Percentiles rank a stretch among this genome's conserved stretches.
Evolutionary conservation across 2,329 filamentous ascomycete genomes (phyloP).

Genomic region (Atkinsonella hypoxylon): DNA sequence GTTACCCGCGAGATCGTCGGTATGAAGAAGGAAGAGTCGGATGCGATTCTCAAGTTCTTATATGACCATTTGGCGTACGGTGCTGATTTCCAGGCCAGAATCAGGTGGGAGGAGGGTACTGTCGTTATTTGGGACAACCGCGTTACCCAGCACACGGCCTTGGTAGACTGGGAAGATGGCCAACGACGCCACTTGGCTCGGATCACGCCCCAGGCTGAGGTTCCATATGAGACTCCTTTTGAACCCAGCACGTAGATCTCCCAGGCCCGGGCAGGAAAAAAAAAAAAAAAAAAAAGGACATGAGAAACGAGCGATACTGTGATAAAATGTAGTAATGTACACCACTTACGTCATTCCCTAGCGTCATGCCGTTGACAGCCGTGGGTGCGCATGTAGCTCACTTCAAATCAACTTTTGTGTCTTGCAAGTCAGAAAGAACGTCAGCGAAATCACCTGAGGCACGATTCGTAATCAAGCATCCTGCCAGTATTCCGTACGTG

Average conservation of each 20-base stretch:
- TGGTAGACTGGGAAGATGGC: slow-evolving; percentile 72
- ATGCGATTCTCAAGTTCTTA: slow-evolving; percentile 60
- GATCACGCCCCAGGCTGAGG: slow-evolving; percentile 73
- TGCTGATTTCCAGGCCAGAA: slow-evolving; percentile 57
- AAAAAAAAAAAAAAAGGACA: background rate
- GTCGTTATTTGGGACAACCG: slow-evolving; percentile 84
- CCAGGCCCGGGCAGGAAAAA: background rate
- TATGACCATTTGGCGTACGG: slow-evolving; percentile 40
- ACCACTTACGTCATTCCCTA: background rate
- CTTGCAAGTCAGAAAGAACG: too few relatives aligned
- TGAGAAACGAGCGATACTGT: background rate
- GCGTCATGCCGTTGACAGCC: background rate
- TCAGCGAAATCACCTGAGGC: too few relatives aligned
- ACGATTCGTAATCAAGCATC: too few relatives aligned
- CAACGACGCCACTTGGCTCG: slow-evolving; percentile 68
- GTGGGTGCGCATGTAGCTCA: too few relatives aligned
- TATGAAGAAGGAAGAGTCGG: slow-evolving; percentile 77
- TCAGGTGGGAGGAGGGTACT: slow-evolving; percentile 69
- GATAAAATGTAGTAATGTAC: background rate
- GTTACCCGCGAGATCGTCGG: slow-evolving; percentile 73
- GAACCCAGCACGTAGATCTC: slow-evolving; percentile 2
- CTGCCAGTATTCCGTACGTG: too few relatives aligned
- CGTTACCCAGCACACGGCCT: slow-evolving; percentile 64
- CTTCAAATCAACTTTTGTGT: too few relatives aligned
- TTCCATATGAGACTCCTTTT: slow-evolving; percentile 57